Evolutionary conservation across 2,329 filamentous ascomycete genomes (phyloP), one percentile per base, ranked within the genome.

Genomic region (Ascochyta fabae): DNA sequence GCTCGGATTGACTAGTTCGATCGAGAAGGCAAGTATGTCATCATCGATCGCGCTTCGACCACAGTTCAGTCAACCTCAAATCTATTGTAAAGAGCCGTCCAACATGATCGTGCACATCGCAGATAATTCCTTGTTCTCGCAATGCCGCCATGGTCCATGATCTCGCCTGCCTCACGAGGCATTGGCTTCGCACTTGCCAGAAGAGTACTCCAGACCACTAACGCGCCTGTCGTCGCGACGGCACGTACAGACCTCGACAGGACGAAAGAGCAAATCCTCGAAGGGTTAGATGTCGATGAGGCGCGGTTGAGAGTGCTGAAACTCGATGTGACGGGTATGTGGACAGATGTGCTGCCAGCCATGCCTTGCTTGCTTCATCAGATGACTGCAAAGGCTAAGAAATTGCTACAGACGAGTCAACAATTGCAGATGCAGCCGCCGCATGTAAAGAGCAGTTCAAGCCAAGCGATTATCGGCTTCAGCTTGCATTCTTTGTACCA

Each of bases 401-500:
- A 10, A 15, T 31, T 12, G 19, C 13, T 16, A 9, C 19, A 85
- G 84, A 90, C 66, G 90, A 93, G 75, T 58, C 77, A 26, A 84
- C 84, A 33, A 84, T 95, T 54, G 75, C 78, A 35, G 66, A 76
- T 42, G 81, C 83, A 35, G 86, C 89, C 16, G 79, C 84, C 4
- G 70, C 71, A 42, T 86, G 86, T 26, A 77, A 77, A 22, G 68
- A 76, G 6, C 75, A 84, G 8, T 88, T 88, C 71, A 82, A 84
- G 0, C 45, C 56, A 2, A 38, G 47, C 0, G 61, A 68, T 10
- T 69, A 71, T 12, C 85, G 89, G 62, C 82, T 95, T 12, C 88
- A 87, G 56, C 82, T 94, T 39, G 85, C 85, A 2, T 84, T 92
- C 65, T 84, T 84, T 27, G 77, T 92, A 2, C 89, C 91, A 0